phyloP scores from a whole-genome alignment of 495 filamentous ascomycete genomes.

The Acidomyces sp. region DNA sequence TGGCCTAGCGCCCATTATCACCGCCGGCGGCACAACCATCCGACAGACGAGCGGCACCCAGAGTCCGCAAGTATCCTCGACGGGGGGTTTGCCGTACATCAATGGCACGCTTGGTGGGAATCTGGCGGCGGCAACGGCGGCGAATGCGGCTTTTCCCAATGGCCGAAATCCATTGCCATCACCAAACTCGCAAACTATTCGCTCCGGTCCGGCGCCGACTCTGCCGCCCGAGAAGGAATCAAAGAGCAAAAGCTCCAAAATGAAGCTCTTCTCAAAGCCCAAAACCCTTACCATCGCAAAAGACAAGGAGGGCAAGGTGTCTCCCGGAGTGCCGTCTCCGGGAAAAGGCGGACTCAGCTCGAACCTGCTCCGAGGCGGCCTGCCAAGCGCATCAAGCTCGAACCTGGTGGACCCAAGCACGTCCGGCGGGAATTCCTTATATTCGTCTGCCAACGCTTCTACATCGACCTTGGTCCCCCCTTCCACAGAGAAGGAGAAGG shows the following conservation, averaged over 20 bases:
- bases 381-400: slow-evolving; percentile 67
- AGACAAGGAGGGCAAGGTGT: slow-evolving; percentile 51
- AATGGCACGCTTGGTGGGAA: slow-evolving; percentile 58
- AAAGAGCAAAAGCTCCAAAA: slow-evolving; percentile 68
- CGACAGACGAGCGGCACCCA: slow-evolving; percentile 30
- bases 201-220: slow-evolving; percentile 8
- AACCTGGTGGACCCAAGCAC: slow-evolving; percentile 50
- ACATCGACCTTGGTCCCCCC: slow-evolving; percentile 57
- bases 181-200: slow-evolving; percentile 17
- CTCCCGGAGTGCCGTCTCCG: slow-evolving; percentile 64
- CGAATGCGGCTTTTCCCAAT: slow-evolving; percentile 69
- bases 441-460: slow-evolving; percentile 71
- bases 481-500: slow-evolving; percentile 45
- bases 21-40: slow-evolving; percentile 31
- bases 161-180: slow-evolving; percentile 36
- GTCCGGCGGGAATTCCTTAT: slow-evolving; percentile 46
- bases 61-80: slow-evolving; percentile 39
- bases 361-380: slow-evolving; percentile 41
- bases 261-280: slow-evolving; percentile 82
- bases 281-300: slow-evolving; percentile 68
- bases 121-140: slow-evolving; percentile 65
- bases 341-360: slow-evolving; percentile 54
- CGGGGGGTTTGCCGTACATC: slow-evolving; percentile 31
- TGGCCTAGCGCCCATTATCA: slow-evolving; percentile 34
- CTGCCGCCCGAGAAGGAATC: slow-evolving; percentile 44